phyloP scores from a whole-genome alignment of 768 basidiomycete species.

The Suillus weaverae region DNA sequence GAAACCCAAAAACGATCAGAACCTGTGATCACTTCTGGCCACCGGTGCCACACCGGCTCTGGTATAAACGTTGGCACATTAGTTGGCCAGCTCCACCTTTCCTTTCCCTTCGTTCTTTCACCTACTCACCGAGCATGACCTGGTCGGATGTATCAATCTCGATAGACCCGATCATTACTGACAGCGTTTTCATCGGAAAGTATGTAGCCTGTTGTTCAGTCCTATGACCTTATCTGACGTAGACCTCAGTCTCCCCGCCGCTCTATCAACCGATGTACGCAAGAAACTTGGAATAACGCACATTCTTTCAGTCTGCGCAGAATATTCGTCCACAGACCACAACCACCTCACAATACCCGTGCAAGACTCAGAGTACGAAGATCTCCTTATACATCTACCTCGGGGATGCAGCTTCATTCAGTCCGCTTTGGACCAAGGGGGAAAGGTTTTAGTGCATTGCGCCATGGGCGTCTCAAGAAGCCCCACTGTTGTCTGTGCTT shows the following conservation, averaged over 20 bases:
- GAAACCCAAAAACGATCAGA: background rate
- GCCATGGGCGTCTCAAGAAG: conserved; percentile 74
- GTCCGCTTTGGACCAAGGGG: conserved; percentile 49
- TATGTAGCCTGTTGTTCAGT: conserved; percentile 14
- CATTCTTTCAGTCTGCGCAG: conserved; percentile 56
- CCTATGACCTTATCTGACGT: conserved; percentile 5
- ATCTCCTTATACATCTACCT: conserved; percentile 66
- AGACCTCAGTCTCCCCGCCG: conserved; percentile 29
- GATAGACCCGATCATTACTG: conserved; percentile 28
- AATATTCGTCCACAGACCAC: conserved; percentile 45
- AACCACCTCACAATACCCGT: conserved; percentile 37
- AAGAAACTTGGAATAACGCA: conserved; percentile 50
- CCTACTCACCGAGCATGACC: conserved; percentile 21
- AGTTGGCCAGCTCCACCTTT: conserved; percentile 10
- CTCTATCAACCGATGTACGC: conserved; percentile 32
- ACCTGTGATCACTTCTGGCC: conserved; percentile 3
- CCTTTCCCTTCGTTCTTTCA: conserved; percentile 6
- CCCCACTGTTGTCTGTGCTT: conserved; percentile 58
- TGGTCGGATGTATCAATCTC: conserved; percentile 30
- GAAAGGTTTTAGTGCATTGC: conserved; percentile 70
- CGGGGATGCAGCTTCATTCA: conserved; percentile 62
- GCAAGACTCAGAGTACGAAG: conserved; percentile 50
- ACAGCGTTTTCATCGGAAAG: conserved; percentile 38
- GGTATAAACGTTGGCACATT: conserved; percentile 10
- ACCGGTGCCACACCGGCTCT: conserved; percentile 1